Base-by-base conservation (phyloP, 495 filamentous ascomycete species). In the Podospora pseudopauciseta region DNA sequence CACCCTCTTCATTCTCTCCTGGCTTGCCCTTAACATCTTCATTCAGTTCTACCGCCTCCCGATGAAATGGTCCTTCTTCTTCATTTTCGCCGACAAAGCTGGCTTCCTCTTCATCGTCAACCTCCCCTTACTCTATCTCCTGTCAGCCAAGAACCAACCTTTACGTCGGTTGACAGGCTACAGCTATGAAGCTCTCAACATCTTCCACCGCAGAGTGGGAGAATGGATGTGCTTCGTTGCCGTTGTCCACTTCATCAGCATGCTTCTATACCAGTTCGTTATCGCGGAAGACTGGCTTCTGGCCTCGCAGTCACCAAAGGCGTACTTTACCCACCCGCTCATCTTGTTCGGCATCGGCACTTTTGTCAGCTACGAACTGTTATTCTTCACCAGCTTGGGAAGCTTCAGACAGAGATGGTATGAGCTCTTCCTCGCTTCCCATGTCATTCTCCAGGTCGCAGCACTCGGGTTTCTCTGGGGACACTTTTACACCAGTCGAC, bases 101-200 rank as follows among this genome's bases (percentile, higher is more conserved):
- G 85, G 85, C 5, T 87, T 87, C 70, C 74, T 85, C 63, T 72
- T 76, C 60, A 60, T 76, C 28, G 84, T 83, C 67, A 89, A 90
- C 71, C 80, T 90, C 0, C 86, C 87, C 1, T 76, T 87, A 18
- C 77, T 90, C 6, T 88, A 90, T 74, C 77, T 90, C 26, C 79
- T 91, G 1, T 77, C 84, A 3, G 86, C 88, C 64, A 91, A 90
- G 72, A 90, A 87, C 69, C 86, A 86, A 60, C 87, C 87, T 0
- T 68, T 90, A 11, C 84, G 82, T 30, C 67, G 81, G 0, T 74
- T 89, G 16, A 89, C 87, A 0, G 87, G 87, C 13, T 83, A 82
- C 65, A 88, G 87, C 0, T 90, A 90, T 72, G 86, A 89, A 74
- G 81, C 82, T 5, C 80, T 90, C 56, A 90, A 89, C 69, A 85